Percentiles rank a stretch among this genome's conserved stretches.
Evolutionary conservation across 768 basidiomycete species (phyloP).

Genomic region (Rhodotorula paludigena): DNA sequence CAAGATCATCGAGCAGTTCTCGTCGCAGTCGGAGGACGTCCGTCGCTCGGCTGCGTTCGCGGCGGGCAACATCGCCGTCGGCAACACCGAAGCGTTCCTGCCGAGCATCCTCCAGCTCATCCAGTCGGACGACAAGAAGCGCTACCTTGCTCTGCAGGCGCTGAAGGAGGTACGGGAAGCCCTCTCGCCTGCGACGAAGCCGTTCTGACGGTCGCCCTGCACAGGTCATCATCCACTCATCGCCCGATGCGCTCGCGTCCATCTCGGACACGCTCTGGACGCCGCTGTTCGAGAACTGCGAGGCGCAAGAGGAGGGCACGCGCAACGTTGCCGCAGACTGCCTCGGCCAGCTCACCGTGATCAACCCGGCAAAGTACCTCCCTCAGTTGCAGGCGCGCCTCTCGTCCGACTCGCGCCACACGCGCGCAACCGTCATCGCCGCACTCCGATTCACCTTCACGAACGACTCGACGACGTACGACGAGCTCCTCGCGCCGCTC

Average conservation of each 20-base stretch:
- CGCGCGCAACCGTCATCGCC: slow-evolving; percentile 51
- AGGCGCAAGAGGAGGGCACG: slow-evolving; percentile 72
- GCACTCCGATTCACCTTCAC: slow-evolving; percentile 88
- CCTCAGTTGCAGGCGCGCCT: slow-evolving; percentile 71
- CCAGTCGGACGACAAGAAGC: slow-evolving; percentile 63
- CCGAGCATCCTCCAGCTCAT: slow-evolving; percentile 65
- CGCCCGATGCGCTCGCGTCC: slow-evolving; percentile 72
- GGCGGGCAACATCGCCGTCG: slow-evolving; percentile 88
- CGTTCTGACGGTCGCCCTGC: too few relatives aligned
- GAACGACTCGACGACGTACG: slow-evolving; percentile 76
- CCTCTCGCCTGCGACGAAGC: too few relatives aligned
- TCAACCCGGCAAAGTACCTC: slow-evolving; percentile 81
- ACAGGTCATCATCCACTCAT: slow-evolving; percentile 86
- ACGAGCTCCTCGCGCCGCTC: slow-evolving; percentile 80
- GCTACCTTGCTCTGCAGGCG: slow-evolving; percentile 81
- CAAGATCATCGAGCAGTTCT: slow-evolving; percentile 67
- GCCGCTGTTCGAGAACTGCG: slow-evolving; percentile 85
- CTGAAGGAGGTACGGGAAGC: slow-evolving; percentile 81
- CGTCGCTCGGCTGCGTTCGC: slow-evolving; percentile 90
- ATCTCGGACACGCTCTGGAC: slow-evolving; percentile 87
- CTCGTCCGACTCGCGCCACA: slow-evolving; percentile 28
- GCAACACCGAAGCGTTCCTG: slow-evolving; percentile 79
- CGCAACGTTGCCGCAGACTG: slow-evolving; percentile 94
- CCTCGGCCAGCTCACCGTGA: slow-evolving; percentile 87
- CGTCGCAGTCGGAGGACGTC: slow-evolving; percentile 74